These are phyloP conservation scores for Capronia coronata DNA, from an alignment of 2,329 filamentous ascomycete species.

Conservation along the genomic window DNA sequence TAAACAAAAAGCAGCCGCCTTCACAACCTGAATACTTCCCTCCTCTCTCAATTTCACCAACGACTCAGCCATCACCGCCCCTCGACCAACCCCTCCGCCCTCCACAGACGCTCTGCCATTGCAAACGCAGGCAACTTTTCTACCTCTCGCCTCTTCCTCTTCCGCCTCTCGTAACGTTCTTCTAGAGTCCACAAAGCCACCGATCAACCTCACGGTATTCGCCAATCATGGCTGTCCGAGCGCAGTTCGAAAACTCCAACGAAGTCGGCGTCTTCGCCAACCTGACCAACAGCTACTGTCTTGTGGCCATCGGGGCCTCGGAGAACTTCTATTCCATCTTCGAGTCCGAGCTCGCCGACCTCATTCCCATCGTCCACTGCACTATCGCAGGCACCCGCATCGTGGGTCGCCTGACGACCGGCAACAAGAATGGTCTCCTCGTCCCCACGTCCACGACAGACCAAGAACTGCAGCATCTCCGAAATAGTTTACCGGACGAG, in stretches of 20 bases:
- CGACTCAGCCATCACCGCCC: background rate
- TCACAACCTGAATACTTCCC: no score
- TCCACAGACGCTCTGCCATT: background rate
- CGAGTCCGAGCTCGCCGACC: slow-evolving; percentile 93
- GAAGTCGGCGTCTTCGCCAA: slow-evolving; percentile 90
- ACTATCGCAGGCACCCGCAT: slow-evolving; percentile 96
- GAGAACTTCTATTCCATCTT: slow-evolving; percentile 99
- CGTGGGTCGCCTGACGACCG: slow-evolving; percentile 88
- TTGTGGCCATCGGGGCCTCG: slow-evolving; percentile 88
- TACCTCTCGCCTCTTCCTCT: no score
- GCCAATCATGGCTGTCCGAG: slow-evolving; percentile 21
- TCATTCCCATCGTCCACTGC: slow-evolving; percentile 92
- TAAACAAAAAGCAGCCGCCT: no score
- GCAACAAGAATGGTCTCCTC: slow-evolving; percentile 92
- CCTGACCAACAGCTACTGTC: slow-evolving; percentile 93
- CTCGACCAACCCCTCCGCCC: background rate
- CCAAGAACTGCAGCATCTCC: slow-evolving; percentile 94
- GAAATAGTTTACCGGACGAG: slow-evolving; percentile 84
- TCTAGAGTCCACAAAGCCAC: background rate
- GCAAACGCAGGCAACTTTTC: background rate
- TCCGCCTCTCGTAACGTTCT: no score
- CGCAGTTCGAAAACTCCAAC: slow-evolving; percentile 45
- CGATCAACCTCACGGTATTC: background rate
- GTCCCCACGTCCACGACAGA: slow-evolving; percentile 95
- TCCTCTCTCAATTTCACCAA: background rate